A percentile compares a stretch with the other conserved stretches of the same genome.
phyloP scores from a whole-genome alignment of 352 stramenopile species.

The Phytopythium ostracodes region DNA sequence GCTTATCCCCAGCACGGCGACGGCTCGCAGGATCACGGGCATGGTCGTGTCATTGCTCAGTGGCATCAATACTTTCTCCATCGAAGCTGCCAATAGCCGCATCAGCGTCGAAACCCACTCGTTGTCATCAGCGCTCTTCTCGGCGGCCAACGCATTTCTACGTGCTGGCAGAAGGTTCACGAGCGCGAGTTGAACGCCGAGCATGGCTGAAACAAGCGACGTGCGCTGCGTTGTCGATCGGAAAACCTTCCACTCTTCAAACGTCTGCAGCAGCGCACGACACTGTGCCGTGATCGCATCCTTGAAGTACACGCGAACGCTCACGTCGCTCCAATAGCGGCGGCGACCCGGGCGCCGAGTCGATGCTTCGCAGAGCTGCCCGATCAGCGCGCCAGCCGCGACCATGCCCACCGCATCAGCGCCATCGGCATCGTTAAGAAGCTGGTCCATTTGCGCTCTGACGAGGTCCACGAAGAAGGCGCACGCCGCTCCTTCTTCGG shows the following conservation, averaged over 20 bases:
- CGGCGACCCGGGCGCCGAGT: background rate
- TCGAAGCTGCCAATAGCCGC: background rate
- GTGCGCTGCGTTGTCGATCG: constrained; percentile 10
- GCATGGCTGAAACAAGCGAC: constrained; percentile 16
- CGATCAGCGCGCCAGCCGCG: constrained; percentile 30
- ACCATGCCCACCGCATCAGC: constrained; percentile 20
- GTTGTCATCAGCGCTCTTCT: background rate
- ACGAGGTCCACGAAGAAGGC: constrained; percentile 36
- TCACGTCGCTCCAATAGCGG: constrained; percentile 17
- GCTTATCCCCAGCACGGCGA: constrained; percentile 21
- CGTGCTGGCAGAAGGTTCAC: constrained; percentile 13
- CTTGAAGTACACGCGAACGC: constrained; percentile 1
- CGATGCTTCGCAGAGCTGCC: constrained; percentile 27
- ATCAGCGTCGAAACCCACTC: background rate
- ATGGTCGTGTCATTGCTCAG: constrained; percentile 10
- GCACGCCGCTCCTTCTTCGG: constrained; percentile 33
- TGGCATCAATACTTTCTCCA: constrained; percentile 17
- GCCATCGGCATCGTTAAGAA: constrained; percentile 10
- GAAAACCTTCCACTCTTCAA: constrained; percentile 41
- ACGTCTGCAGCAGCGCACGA: constrained; percentile 12
- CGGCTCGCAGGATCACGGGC: constrained; percentile 16
- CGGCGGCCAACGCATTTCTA: constrained; percentile 3
- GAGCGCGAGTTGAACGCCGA: constrained; percentile 35
- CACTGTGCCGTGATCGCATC: background rate
- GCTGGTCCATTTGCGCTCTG: constrained; percentile 9